Conservation (phyloP, 768 basidiomycete genomes). For the Lactifluus pinguis region DNA sequence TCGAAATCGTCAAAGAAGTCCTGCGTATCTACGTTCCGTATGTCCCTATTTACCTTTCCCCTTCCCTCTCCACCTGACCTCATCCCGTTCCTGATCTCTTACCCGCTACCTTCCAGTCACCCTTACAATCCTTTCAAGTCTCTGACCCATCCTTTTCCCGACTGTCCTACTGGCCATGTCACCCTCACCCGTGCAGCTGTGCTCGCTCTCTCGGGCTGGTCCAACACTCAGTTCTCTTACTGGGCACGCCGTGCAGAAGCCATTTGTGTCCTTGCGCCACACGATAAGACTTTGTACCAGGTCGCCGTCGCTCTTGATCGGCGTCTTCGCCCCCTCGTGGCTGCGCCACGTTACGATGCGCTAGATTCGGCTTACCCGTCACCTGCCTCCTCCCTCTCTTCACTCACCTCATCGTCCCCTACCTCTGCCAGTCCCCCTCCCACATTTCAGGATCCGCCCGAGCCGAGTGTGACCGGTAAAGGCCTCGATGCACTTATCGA, state of each 20-base stretch:
- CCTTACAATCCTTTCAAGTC: constrained; percentile 46
- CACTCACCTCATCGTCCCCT: constrained; percentile 12
- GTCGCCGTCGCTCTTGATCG: constrained; percentile 35
- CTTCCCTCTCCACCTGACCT: not conserved
- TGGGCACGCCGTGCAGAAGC: constrained; percentile 46
- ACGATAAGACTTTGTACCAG: constrained; percentile 33
- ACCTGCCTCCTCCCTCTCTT: constrained; percentile 16
- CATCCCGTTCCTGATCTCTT: not conserved
- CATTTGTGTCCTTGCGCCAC: constrained; percentile 36
- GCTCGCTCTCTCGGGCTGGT: constrained; percentile 42
- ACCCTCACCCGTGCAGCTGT: constrained; percentile 40
- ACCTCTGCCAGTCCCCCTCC: constrained; percentile 15
- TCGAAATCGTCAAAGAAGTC: constrained; percentile 43
- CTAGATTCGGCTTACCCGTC: constrained; percentile 19
- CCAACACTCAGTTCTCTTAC: constrained; percentile 46
- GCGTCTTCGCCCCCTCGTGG: constrained; percentile 29
- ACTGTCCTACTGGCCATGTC: constrained; percentile 35
- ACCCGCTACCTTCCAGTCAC: constrained; percentile 28
- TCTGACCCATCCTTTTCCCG: constrained; percentile 32
- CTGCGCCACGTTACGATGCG: constrained; percentile 13
- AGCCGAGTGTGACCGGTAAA: constrained; percentile 38
- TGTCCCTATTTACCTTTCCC: constrained; percentile 20
- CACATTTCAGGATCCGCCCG: constrained; percentile 28
- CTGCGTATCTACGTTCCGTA: constrained; percentile 41
- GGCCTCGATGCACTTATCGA: constrained; percentile 42